A percentile compares a stretch with the other conserved stretches of the same genome.
phyloP scores from a whole-genome alignment of 2,329 filamentous ascomycete genomes.

The Trichoderma sp. region DNA sequence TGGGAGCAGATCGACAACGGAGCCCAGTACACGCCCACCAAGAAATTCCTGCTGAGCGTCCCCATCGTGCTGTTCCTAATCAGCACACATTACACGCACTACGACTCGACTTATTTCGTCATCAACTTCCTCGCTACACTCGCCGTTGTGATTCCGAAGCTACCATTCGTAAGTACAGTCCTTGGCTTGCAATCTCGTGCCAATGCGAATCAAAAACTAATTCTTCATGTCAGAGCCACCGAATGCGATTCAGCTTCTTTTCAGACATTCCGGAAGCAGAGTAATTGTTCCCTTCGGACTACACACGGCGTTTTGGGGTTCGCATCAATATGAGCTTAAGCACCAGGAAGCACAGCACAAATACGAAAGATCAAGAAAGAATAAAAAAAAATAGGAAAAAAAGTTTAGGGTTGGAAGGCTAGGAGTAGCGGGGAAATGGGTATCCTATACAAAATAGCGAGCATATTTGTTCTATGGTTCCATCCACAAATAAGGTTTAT shows the following conservation, averaged over 20 bases:
- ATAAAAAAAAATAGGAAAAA: not conserved
- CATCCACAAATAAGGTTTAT: slow-evolving; percentile 31
- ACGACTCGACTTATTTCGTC: slow-evolving; percentile 93
- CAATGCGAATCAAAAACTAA: slow-evolving; percentile 31
- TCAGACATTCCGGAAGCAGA: slow-evolving; percentile 66
- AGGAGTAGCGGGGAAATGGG: slow-evolving; percentile 22
- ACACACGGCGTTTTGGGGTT: slow-evolving; percentile 24
- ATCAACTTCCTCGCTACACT: slow-evolving; percentile 95
- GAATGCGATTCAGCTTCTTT: slow-evolving; percentile 75
- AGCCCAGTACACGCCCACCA: slow-evolving; percentile 96
- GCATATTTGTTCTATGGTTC: slow-evolving; percentile 38
- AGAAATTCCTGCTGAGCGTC: slow-evolving; percentile 95
- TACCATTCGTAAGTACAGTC: slow-evolving; percentile 76
- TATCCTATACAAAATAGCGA: slow-evolving; percentile 38
- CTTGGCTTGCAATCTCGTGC: not conserved
- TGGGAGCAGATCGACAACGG: slow-evolving; percentile 99
- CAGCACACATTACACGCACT: slow-evolving; percentile 98
- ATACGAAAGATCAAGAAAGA: slow-evolving; percentile 17
- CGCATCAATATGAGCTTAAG: slow-evolving; percentile 22
- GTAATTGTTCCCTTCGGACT: slow-evolving; percentile 19
- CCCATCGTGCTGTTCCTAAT: slow-evolving; percentile 92
- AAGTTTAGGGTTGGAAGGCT: slow-evolving; percentile 23
- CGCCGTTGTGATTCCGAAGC: slow-evolving; percentile 91
- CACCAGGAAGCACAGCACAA: slow-evolving; percentile 22
- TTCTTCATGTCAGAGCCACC: slow-evolving; percentile 64